Base-by-base conservation (phyloP, 2,329 filamentous ascomycete genomes). In the Beauveria sp. region DNA sequence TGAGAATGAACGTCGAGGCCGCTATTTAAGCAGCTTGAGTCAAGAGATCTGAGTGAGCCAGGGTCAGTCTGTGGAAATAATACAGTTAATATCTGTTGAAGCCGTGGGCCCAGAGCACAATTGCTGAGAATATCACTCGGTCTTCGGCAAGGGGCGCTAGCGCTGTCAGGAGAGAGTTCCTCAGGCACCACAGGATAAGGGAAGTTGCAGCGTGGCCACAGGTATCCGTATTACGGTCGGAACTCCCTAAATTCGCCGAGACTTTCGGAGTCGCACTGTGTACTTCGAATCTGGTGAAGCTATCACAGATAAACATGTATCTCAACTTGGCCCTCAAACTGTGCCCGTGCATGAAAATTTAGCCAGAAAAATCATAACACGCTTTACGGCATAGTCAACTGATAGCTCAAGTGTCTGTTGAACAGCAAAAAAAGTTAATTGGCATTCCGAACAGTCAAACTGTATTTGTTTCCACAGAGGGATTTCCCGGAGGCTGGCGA, bases 211-310 rank as follows among this genome's bases (percentile, higher is more conserved):
- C 51, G 51, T 61, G 58, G 58, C 50, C 58, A 53, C 5, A 34
- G 12, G 30, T 30, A 24, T 24, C 22, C 22, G 22, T 49, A 4
- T 60, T 60, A 55, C 16, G 26, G 18, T 61, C 58, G 42, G 43
- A 57, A 45, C 46, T 58, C 54, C 60, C 60, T 62, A 58, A 53
- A 58, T 56, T 63, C 51, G 61, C 61, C 61, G 61, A 63, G 38
- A 51, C 12, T 40, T n/a, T 59, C 40, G 40, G 47, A 60, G 30
- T 60, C 46, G 45, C 61, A 63, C 61, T 63, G 61, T 63, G 30
- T 63, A 63, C 61, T 55, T 63, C 18, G 6, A 18, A n/a, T 30
- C 12, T 42, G n/a, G 51, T 22, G 45, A 9, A 16, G 9, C 12
- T n/a, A 9, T 45, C 20, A 14, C 24, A 30, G 20, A 38, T 16